Conservation (phyloP, 768 basidiomycete species). For the Punctularia strigosozonata region DNA sequence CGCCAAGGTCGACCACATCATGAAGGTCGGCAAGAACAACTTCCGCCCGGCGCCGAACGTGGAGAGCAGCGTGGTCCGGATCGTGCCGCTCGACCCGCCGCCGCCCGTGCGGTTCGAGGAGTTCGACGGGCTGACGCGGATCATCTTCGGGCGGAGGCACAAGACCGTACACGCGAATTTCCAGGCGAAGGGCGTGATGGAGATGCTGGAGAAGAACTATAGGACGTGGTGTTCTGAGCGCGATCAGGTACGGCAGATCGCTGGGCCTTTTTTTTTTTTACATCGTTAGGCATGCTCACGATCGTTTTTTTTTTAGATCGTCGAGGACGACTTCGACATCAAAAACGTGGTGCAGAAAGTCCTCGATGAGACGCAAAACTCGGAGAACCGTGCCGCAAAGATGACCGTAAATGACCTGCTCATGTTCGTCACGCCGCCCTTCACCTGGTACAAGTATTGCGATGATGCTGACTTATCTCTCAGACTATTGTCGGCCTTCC, state of each 20-base stretch:
- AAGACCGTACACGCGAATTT: slow-evolving; percentile 87
- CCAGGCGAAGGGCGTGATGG: slow-evolving; percentile 86
- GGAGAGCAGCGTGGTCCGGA: slow-evolving; percentile 83
- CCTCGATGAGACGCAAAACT: slow-evolving; percentile 55
- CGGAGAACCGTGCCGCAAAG: slow-evolving; percentile 77
- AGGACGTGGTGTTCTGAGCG: slow-evolving; percentile 85
- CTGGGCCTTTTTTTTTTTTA: slow-evolving; percentile 1
- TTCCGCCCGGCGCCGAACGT: slow-evolving; percentile 95
- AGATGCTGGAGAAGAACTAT: slow-evolving; percentile 90
- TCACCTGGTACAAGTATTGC: neutral
- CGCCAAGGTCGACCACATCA: slow-evolving; percentile 89
- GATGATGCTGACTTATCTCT: slow-evolving; percentile 3
- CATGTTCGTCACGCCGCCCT: slow-evolving; percentile 39
- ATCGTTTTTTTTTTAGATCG: slow-evolving; percentile 30
- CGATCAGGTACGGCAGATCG: slow-evolving; percentile 41
- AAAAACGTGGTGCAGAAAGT: slow-evolving; percentile 62
- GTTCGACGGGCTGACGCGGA: slow-evolving; percentile 90
- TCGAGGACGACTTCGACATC: slow-evolving; percentile 62
- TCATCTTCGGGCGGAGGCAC: slow-evolving; percentile 83
- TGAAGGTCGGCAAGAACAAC: slow-evolving; percentile 95
- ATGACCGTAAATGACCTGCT: slow-evolving; percentile 90
- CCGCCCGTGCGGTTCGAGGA: slow-evolving; percentile 95
- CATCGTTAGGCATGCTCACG: neutral
- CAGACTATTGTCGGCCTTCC: slow-evolving; percentile 63
- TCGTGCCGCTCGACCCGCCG: slow-evolving; percentile 89